A percentile compares a stretch with the other conserved stretches of the same genome.
Evolutionary conservation across 2,329 filamentous ascomycete species (phyloP).

Genomic region (Colletotrichum godetiae): DNA sequence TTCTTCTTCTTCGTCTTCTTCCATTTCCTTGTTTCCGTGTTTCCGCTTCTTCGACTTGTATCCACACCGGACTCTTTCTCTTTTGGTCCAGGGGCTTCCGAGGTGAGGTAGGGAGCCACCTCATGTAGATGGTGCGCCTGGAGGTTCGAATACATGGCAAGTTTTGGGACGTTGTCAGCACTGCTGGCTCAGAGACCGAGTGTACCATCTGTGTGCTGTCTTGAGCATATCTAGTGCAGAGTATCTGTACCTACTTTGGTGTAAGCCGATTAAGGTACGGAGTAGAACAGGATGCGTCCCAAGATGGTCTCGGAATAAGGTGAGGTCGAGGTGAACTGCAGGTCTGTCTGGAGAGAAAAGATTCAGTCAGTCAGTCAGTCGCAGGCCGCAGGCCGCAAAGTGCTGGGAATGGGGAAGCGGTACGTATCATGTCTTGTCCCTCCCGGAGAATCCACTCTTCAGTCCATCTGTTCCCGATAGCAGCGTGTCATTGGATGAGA

Average conservation of each 20-base stretch:
- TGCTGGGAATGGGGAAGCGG: neutral
- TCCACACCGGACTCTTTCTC: neutral
- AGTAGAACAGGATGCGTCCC: neutral
- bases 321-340: neutral
- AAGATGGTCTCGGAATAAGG: neutral
- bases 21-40: neutral
- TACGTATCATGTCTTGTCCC: constrained; percentile 17
- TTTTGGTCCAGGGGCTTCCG: neutral
- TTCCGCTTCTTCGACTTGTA: neutral
- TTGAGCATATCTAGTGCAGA: neutral
- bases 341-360: neutral
- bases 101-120: neutral
- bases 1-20: neutral
- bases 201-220: neutral
- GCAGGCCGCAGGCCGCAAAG: too few species aligned
- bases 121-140: neutral
- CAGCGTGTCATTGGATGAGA: constrained; percentile 15
- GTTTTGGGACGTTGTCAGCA: neutral
- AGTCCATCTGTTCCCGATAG: neutral
- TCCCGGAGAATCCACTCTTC: constrained; percentile 9
- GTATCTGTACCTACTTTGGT: neutral
- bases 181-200: neutral
- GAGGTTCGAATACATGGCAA: neutral
- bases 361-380: neutral
- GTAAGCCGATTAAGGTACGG: neutral